Conservation (phyloP, 192 early-diverging fungal species). For the Backusella australiensis region DNA sequence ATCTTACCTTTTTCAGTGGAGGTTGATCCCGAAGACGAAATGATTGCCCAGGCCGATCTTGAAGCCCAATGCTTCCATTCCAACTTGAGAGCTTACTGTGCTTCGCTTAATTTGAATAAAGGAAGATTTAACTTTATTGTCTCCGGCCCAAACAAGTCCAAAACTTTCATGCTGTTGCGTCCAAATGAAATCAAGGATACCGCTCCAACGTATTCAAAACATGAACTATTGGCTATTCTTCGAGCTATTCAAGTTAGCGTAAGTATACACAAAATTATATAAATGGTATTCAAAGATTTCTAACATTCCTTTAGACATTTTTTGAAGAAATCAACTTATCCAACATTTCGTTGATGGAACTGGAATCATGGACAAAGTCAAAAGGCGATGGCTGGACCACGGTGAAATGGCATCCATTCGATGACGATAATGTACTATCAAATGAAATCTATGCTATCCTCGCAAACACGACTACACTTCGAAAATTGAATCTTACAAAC, state of each 20-base stretch:
- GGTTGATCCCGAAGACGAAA: neutral
- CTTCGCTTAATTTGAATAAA: conserved; percentile 34
- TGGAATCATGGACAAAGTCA: conserved; percentile 22
- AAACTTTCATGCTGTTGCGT: conserved; percentile 9
- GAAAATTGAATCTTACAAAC: neutral
- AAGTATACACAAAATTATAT: neutral
- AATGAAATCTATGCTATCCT: neutral
- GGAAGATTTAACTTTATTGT: conserved; percentile 7
- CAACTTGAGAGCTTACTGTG: conserved; percentile 26
- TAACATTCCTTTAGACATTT: neutral
- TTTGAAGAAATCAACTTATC: neutral
- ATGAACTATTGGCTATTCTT: conserved; percentile 33
- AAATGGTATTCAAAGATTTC: neutral
- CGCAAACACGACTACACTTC: neutral
- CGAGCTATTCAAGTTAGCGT: conserved; percentile 26
- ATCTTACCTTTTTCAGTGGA: neutral
- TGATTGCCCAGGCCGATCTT: neutral
- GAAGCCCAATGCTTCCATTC: conserved; percentile 1
- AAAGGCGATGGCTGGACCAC: conserved; percentile 27
- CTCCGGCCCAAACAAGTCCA: neutral
- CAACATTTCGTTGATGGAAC: neutral
- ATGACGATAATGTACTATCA: neutral
- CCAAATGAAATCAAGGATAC: conserved; percentile 21
- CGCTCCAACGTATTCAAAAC: conserved; percentile 4
- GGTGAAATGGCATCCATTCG: neutral